These are phyloP conservation scores for Verticillium alfalfae DNA, from an alignment of 2,329 filamentous ascomycete species.

Conservation along the genomic window DNA sequence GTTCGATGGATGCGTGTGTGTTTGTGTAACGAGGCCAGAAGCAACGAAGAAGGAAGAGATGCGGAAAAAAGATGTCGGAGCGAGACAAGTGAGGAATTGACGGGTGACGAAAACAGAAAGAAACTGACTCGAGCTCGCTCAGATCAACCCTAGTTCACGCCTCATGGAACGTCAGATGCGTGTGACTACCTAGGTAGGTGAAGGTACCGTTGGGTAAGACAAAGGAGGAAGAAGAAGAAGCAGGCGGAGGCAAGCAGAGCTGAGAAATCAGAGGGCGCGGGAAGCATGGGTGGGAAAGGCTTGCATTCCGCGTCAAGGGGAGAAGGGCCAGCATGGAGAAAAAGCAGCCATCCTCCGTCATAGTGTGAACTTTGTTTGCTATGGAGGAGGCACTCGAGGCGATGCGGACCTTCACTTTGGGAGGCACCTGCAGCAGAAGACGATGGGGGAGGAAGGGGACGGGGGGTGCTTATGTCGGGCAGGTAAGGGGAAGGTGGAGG, in stretches of 20 bases:
- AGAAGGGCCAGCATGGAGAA: not conserved
- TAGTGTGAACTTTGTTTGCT: constrained; percentile 13
- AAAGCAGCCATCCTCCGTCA: constrained; percentile 6
- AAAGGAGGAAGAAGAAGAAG: no score
- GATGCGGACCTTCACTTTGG: not conserved
- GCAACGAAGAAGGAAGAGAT: not conserved
- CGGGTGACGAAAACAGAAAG: not conserved
- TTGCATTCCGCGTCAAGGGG: not conserved
- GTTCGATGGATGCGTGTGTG: not conserved
- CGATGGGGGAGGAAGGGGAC: not conserved
- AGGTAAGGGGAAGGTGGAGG: no score
- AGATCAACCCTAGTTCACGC: not conserved
- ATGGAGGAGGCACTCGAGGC: constrained; percentile 4
- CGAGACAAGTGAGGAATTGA: not conserved
- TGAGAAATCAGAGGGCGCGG: not conserved
- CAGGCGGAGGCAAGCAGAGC: no score
- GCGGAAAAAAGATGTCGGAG: not conserved
- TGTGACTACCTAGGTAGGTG: no score
- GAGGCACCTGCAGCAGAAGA: not conserved
- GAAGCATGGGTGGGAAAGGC: no score
- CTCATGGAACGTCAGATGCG: not conserved
- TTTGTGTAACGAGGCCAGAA: not conserved
- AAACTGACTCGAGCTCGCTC: not conserved
- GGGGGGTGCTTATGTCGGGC: not conserved
- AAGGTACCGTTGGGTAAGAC: no score